Evolutionary conservation across 176 grass and related monocot genomes (phyloP).

Genomic region (Cenchrus americanus): DNA sequence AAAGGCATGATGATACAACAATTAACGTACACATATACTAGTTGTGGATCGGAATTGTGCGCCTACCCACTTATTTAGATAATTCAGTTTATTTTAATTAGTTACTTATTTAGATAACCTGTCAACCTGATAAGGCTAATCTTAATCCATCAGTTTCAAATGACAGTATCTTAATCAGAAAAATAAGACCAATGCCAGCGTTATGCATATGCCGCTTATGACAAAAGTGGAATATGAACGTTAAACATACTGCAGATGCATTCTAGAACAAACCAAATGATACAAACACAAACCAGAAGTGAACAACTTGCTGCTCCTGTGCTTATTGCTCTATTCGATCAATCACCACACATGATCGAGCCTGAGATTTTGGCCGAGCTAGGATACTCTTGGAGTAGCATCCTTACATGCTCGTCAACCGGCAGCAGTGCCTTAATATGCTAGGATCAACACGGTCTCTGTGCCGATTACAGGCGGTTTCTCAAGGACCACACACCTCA

Average conservation of each 20-base stretch:
- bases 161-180: neutral
- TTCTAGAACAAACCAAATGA: neutral
- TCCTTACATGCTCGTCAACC: neutral
- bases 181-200: neutral
- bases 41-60: neutral
- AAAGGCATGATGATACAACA: neutral
- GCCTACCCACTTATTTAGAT: neutral
- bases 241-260: neutral
- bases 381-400: constrained; percentile 14
- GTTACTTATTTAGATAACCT: neutral
- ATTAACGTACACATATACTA: neutral
- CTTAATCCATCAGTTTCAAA: neutral
- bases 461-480: neutral
- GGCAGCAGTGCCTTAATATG: neutral
- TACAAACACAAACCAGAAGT: neutral
- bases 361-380: neutral
- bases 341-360: neutral
- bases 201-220: neutral
- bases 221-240: neutral
- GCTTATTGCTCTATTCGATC: neutral
- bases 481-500: constrained; percentile 1
- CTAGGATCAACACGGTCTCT: neutral
- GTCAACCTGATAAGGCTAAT: neutral
- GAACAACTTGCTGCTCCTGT: neutral
- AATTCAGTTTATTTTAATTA: neutral